Evolutionary conservation across 1,139 yeast species (phyloP).

Genomic region (Kurtzmaniella quercitrusa): DNA sequence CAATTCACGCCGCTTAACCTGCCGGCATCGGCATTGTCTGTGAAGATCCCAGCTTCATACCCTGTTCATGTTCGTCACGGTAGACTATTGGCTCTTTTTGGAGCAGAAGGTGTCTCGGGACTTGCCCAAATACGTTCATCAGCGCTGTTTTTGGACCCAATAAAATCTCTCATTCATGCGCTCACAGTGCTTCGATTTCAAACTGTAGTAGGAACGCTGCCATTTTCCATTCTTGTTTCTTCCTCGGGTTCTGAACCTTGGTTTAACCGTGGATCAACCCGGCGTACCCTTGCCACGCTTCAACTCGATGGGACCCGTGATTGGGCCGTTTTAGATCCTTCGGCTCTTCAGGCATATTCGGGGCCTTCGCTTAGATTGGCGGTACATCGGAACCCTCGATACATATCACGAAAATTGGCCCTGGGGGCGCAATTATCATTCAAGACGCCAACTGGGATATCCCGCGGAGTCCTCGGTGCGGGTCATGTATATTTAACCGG

Average conservation of each 20-base stretch:
- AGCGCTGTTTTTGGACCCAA: conserved; percentile 29
- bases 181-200: conserved; percentile 41
- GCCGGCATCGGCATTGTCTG: conserved; percentile 40
- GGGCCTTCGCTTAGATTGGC: conserved; percentile 47
- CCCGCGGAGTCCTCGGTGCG: conserved; percentile 10
- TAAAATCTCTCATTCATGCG: conserved; percentile 40
- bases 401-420: conserved; percentile 32
- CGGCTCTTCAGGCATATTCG: conserved; percentile 46
- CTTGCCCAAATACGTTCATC: conserved; percentile 24
- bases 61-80: conserved; percentile 48
- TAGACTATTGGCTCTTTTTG: conserved; percentile 46
- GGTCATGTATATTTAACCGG: conserved; percentile 53
- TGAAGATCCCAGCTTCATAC: conserved; percentile 54
- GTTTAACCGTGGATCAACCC: conserved; percentile 12
- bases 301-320: conserved; percentile 54
- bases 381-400: conserved; percentile 35
- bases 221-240: conserved; percentile 41
- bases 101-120: conserved; percentile 19
- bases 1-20: conserved; percentile 39
- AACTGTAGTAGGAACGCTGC: conserved; percentile 44
- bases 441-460: conserved; percentile 33
- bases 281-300: conserved; percentile 39
- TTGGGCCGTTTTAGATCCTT: conserved; percentile 53
- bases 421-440: conserved; percentile 18
- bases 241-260: conserved; percentile 17